Conservation (phyloP, 2,329 filamentous ascomycete genomes). For the Ceratocystis papillata region DNA sequence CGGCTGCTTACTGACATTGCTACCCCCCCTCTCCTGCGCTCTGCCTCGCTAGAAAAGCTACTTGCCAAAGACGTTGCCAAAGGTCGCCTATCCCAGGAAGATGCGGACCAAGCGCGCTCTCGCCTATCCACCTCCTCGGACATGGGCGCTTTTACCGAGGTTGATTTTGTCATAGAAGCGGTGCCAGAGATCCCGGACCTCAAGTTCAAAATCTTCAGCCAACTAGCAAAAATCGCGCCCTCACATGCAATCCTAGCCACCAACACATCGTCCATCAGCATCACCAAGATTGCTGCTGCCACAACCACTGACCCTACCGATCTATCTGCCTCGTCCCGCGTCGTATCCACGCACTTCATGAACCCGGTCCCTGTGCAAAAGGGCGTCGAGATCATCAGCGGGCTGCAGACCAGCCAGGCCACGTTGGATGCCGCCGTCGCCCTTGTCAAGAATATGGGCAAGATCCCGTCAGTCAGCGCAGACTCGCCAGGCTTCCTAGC, state of each 20-base stretch:
- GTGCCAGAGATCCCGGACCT: slow-evolving; percentile 84
- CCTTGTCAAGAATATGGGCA: slow-evolving; percentile 87
- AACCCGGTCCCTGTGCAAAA: slow-evolving; percentile 96
- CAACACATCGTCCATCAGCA: slow-evolving; percentile 97
- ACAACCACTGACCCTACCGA: slow-evolving; percentile 70
- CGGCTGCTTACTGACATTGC: neutral
- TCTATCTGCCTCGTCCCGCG: slow-evolving; percentile 69
- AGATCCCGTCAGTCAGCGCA: slow-evolving; percentile 74
- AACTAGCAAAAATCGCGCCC: slow-evolving; percentile 70
- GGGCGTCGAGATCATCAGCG: slow-evolving; percentile 94
- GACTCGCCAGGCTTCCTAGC: slow-evolving; percentile 91
- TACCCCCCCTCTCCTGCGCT: neutral
- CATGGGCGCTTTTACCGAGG: slow-evolving; percentile 65
- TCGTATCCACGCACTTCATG: slow-evolving; percentile 97
- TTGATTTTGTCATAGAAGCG: slow-evolving; percentile 96
- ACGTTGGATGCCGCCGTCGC: slow-evolving; percentile 74
- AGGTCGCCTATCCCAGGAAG: slow-evolving; percentile 68
- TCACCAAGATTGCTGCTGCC: slow-evolving; percentile 87
- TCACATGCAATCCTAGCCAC: slow-evolving; percentile 84
- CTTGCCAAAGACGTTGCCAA: slow-evolving; percentile 88
- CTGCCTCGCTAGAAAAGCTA: slow-evolving; percentile 58
- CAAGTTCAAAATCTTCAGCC: slow-evolving; percentile 77
- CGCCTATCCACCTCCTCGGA: slow-evolving; percentile 60
- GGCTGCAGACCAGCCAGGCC: slow-evolving; percentile 73
- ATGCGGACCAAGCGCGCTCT: slow-evolving; percentile 61